These are phyloP conservation scores for Ganoderma resinaceum DNA, from an alignment of 1,284 basidiomycete species.

Conservation along the genomic window DNA sequence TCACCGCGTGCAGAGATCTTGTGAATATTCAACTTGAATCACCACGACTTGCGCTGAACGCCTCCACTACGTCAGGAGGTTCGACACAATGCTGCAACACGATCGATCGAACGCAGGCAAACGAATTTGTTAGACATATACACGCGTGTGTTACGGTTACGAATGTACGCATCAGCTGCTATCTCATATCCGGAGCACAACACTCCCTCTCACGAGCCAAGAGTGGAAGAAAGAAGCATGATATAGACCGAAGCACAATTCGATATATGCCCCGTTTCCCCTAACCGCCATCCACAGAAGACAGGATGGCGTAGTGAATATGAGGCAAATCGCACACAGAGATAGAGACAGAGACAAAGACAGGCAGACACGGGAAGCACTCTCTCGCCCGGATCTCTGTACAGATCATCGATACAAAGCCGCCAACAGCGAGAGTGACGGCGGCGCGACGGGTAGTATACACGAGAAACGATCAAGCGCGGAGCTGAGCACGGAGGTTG, in stretches of 20 bases:
- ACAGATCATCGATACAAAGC: constrained; percentile 15
- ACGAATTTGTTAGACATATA: not conserved
- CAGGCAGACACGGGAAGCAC: constrained; percentile 9
- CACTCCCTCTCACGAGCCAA: constrained; percentile 15
- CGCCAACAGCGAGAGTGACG: constrained; percentile 29
- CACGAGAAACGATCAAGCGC: constrained; percentile 52
- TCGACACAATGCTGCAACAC: too few relatives aligned
- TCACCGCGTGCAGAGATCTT: too few relatives aligned
- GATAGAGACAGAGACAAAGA: constrained; percentile 18
- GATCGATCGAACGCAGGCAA: not conserved
- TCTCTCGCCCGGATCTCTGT: not conserved
- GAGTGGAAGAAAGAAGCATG: constrained; percentile 5
- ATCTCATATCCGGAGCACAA: not conserved
- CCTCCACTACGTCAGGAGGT: too few relatives aligned
- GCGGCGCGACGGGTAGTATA: constrained; percentile 32
- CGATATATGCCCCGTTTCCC: constrained; percentile 82
- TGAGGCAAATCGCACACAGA: constrained; percentile 45
- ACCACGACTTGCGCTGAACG: too few relatives aligned
- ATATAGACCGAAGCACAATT: constrained; percentile 24
- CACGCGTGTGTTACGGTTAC: not conserved
- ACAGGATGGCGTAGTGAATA: constrained; percentile 82
- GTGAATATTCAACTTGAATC: too few relatives aligned
- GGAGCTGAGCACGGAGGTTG: constrained; percentile 87
- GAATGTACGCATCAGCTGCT: constrained; percentile 24
- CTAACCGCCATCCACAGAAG: constrained; percentile 72